Conservation (phyloP, 164 flowering plant genomes). For the Vitis amurensis region DNA sequence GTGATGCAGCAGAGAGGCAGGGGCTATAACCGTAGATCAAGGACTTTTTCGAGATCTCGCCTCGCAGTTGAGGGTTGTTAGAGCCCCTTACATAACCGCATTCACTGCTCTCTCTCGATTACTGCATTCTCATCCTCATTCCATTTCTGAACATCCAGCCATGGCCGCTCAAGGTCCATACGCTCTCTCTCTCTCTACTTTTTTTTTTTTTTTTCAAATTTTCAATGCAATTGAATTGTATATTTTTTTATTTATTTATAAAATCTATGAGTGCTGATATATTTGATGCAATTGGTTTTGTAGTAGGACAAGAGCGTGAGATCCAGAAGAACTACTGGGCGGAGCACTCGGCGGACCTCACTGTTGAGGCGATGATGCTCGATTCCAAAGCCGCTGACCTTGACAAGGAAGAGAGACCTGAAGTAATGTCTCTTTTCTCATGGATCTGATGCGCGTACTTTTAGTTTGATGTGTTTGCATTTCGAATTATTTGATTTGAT, state of each 20-base stretch:
- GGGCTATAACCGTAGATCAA: conserved; percentile 61
- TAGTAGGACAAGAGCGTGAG: conserved; percentile 54
- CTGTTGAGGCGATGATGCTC: conserved; percentile 97
- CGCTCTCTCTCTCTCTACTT: not conserved
- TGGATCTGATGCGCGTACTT: not conserved
- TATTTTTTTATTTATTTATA: not conserved
- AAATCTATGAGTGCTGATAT: conserved; percentile 9
- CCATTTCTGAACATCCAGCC: not conserved
- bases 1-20: conserved; percentile 82
- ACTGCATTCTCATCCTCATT: not conserved
- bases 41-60: conserved; percentile 84
- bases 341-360: conserved; percentile 74
- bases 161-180: no score
- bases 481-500: not conserved
- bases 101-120: not conserved
- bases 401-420: conserved; percentile 97
- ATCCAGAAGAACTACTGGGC: conserved; percentile 83
- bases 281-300: conserved; percentile 3
- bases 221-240: not conserved
- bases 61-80: conserved; percentile 74
- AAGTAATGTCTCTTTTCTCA: conserved; percentile 40
- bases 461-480: not conserved
- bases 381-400: conserved; percentile 92
- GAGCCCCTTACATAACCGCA: not conserved
- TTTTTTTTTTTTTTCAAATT: not conserved